A percentile compares a stretch with the other conserved stretches of the same genome.
phyloP scores from a whole-genome alignment of 345 rosid genomes.

The Brassica cretica region DNA sequence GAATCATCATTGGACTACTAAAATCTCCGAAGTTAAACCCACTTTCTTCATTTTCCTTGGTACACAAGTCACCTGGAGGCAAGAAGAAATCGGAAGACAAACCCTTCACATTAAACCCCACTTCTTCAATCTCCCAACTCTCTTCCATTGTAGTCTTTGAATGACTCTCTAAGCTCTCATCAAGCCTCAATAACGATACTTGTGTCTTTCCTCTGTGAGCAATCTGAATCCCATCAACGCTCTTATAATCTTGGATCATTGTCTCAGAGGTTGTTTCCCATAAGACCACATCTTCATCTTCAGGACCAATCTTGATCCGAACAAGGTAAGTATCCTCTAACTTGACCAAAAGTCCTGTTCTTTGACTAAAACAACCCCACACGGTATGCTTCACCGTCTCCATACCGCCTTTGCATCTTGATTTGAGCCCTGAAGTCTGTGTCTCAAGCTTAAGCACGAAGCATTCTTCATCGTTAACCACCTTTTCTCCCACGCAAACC shows the following conservation, averaged over 20 bases:
- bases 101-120: slow-evolving; percentile 84
- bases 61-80: slow-evolving; percentile 75
- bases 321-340: slow-evolving; percentile 74
- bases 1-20: slow-evolving; percentile 40
- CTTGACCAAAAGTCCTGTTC: slow-evolving; percentile 77
- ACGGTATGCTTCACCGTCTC: slow-evolving; percentile 74
- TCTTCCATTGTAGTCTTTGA: slow-evolving; percentile 90
- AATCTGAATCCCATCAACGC: slow-evolving; percentile 73
- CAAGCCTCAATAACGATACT: slow-evolving; percentile 64
- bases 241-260: slow-evolving; percentile 60
- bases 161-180: slow-evolving; percentile 59
- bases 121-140: slow-evolving; percentile 82
- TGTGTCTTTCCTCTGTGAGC: slow-evolving; percentile 73
- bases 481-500: slow-evolving; percentile 66
- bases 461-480: slow-evolving; percentile 61
- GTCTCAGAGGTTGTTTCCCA: slow-evolving; percentile 93
- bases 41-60: slow-evolving; percentile 51
- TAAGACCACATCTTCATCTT: slow-evolving; percentile 50
- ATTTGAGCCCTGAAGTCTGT: slow-evolving; percentile 49
- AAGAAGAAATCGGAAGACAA: slow-evolving; percentile 81
- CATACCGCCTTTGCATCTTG: slow-evolving; percentile 58
- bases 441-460: slow-evolving; percentile 73
- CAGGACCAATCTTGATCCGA: slow-evolving; percentile 47
- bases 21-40: slow-evolving; percentile 22
- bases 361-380: slow-evolving; percentile 90